Conservation (phyloP, 164 flowering plant genomes). For the Euptelea pleiosperma region DNA sequence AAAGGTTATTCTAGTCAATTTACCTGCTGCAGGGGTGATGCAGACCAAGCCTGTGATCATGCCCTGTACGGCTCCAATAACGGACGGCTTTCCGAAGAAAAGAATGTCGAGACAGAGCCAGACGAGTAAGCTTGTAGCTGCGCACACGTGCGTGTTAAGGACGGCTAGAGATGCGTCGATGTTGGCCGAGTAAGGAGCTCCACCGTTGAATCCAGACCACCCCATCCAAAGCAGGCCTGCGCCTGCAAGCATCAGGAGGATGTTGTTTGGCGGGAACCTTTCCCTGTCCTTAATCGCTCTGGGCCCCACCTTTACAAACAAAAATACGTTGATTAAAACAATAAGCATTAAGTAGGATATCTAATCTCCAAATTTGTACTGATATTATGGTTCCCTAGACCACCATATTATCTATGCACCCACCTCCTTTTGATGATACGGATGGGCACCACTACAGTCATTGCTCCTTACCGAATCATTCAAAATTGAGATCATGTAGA, state of each 20-base stretch:
- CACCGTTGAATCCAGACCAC: constrained; percentile 58
- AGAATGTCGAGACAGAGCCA: constrained; percentile 49
- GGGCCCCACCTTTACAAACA: constrained; percentile 44
- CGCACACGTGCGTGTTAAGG: constrained; percentile 48
- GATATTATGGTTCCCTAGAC: no score
- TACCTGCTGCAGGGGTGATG: constrained; percentile 57
- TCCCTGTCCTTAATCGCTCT: constrained; percentile 32
- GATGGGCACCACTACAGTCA: no score
- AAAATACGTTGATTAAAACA: no score
- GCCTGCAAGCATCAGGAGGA: constrained; percentile 46
- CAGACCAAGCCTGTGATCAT: constrained; percentile 50
- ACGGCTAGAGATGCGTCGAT: constrained; percentile 47
- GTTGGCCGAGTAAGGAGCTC: constrained; percentile 42
- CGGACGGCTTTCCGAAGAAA: constrained; percentile 50
- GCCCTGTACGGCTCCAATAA: constrained; percentile 24
- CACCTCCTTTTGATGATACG: no score
- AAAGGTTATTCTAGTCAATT: no score
- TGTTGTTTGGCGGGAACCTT: constrained; percentile 32
- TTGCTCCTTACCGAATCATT: no score
- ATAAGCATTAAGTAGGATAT: no score
- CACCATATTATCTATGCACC: no score
- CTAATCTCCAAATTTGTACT: no score
- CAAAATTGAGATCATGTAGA: no score
- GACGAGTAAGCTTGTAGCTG: constrained; percentile 46
- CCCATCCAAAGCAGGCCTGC: constrained; percentile 59